Evolutionary conservation across 768 basidiomycete genomes (phyloP), one percentile per base, ranked within the genome.

Genomic region (Termitomyces sp.): DNA sequence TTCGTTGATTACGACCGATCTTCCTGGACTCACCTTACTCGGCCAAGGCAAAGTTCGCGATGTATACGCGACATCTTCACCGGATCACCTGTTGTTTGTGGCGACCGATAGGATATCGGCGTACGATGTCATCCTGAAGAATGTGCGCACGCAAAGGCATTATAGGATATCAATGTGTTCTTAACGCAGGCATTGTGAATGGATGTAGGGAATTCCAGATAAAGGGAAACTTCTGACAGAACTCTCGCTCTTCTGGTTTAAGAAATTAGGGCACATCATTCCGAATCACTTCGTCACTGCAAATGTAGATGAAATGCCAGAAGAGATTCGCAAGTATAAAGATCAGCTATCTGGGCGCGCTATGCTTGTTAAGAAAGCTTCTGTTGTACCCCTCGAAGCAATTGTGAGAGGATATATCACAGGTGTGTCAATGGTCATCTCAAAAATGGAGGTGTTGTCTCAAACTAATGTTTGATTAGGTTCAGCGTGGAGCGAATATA

Each of bases 381-480:
- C 87, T 66, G 89, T 98, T 27, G 75, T 98, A 29, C 92, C 91
- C 20, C 77, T 98, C 6, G 97, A 99, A 70, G 94, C 91, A 6
- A 98, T 99, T 63, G 96, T 98, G 16, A 77, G 97, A 58, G 96
- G 96, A 2, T 98, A 98, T 71, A 76, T 99, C 56, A 91, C 96
- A n/a, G 96, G 96, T 94, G 59, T 29, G 60, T 36, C n/a, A n/a
- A n/a, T n/a, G n/a, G n/a, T n/a, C 23, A 25, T 13, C 23, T 27
- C 23, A 7, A 16, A 22, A 11, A 16, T 27, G 16, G n/a, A 49
- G 12, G 25, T n/a, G n/a, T n/a, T 23, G 33, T 36, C 3, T 49
- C 36, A 27, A 7, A 15, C 13, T 39, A 25, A 40, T 15, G 31
- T 49, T 22, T 32, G 22, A 39, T 16, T 54, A 98, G 97, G 97